These are phyloP conservation scores for Amanita muscaria DNA, from an alignment of 768 basidiomycete genomes.

Conservation along the genomic window DNA sequence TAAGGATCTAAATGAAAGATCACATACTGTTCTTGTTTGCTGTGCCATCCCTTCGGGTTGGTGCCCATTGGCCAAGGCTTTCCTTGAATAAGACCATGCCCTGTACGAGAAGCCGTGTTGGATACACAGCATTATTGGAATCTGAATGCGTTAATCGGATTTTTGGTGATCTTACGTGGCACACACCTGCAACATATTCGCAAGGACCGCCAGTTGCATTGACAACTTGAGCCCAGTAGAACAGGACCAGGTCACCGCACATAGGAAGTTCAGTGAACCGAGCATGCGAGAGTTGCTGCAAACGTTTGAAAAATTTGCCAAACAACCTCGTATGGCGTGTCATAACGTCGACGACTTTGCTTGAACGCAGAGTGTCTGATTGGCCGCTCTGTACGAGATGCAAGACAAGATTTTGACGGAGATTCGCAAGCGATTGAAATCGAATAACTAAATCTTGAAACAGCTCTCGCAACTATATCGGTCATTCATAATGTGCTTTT, in stretches of 20 bases:
- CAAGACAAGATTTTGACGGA: conserved; percentile 47
- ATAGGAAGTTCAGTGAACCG: conserved; percentile 57
- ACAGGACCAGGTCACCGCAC: conserved; percentile 62
- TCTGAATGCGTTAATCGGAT: conserved; percentile 31
- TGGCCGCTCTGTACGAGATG: conserved; percentile 28
- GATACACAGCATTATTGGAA: conserved; percentile 53
- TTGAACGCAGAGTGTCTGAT: conserved; percentile 26
- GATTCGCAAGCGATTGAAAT: conserved; percentile 42
- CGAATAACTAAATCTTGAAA: conserved; percentile 54
- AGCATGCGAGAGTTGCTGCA: conserved; percentile 51
- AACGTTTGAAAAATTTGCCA: conserved; percentile 72
- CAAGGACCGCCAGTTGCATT: conserved; percentile 51
- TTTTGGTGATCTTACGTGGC: background rate
- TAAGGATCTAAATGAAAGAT: background rate
- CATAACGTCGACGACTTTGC: conserved; percentile 44
- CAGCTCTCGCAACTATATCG: conserved; percentile 45
- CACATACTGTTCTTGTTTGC: conserved; percentile 51
- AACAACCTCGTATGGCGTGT: conserved; percentile 63
- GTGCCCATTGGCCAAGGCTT: conserved; percentile 70
- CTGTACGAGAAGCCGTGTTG: conserved; percentile 74
- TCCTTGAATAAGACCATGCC: conserved; percentile 84
- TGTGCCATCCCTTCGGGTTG: conserved; percentile 48
- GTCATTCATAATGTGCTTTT: background rate
- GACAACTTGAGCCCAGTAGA: conserved; percentile 75
- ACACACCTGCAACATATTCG: conserved; percentile 48